These are phyloP conservation scores for Picochlorum sp. DNA, from an alignment of 139 green algal genomes.

Conservation along the genomic window DNA sequence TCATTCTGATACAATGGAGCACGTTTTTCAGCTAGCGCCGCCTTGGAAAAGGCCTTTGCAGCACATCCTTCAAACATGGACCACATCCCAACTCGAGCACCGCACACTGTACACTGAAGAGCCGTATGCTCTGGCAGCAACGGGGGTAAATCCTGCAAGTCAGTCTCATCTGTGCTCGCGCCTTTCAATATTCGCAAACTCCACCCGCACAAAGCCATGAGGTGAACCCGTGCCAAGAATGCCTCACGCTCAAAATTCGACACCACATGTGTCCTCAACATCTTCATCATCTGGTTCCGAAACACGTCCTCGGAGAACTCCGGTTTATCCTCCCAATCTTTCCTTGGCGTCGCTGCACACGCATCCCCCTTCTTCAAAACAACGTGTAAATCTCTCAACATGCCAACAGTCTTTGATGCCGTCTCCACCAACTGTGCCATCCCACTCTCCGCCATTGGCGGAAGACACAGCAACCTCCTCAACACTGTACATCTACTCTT, in stretches of 20 bases:
- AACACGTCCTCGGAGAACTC: neutral
- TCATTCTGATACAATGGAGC: neutral
- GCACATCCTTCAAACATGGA: slow-evolving; percentile 24
- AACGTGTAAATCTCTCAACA: neutral
- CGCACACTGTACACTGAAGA: slow-evolving; percentile 39
- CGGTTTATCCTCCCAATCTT: neutral
- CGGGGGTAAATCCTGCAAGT: neutral
- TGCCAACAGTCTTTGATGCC: neutral
- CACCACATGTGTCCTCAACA: neutral
- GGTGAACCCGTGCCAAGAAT: slow-evolving; percentile 10
- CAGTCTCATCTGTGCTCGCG: neutral
- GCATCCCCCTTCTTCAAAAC: neutral
- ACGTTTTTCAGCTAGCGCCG: neutral
- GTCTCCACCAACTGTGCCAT: neutral
- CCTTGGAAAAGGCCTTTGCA: neutral
- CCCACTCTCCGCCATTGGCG: slow-evolving; percentile 8
- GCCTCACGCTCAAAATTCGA: neutral
- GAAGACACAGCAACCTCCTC: slow-evolving; percentile 24
- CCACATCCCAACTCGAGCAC: slow-evolving; percentile 37
- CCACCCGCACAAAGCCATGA: slow-evolving; percentile 43
- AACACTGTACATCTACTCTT: slow-evolving; percentile 5
- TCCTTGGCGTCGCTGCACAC: neutral
- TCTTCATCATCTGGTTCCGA: neutral
- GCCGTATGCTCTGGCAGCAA: slow-evolving; percentile 16
- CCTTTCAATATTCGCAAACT: slow-evolving; percentile 16